A percentile compares a stretch with the other conserved stretches of the same genome.
These are phyloP conservation scores for Lyophyllum atratum DNA, from an alignment of 768 basidiomycete genomes.

Conservation along the genomic window DNA sequence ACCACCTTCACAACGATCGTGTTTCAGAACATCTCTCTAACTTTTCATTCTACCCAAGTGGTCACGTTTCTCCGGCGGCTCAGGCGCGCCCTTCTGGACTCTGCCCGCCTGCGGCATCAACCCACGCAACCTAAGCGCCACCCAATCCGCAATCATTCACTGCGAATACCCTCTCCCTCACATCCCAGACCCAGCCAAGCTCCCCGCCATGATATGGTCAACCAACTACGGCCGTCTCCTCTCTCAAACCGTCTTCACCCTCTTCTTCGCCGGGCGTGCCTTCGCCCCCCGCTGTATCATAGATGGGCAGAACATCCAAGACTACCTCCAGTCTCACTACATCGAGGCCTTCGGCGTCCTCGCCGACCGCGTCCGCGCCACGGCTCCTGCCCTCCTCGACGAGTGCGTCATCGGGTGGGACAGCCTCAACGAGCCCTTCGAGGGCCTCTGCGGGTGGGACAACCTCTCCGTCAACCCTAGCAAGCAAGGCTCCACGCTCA, in stretches of 20 bases:
- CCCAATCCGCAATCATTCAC: conserved; percentile 85
- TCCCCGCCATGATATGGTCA: conserved; percentile 96
- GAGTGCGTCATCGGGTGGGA: conserved; percentile 97
- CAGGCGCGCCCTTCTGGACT: conserved; percentile 95
- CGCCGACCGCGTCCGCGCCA: conserved; percentile 73
- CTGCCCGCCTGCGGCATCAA: conserved; percentile 88
- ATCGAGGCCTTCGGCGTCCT: conserved; percentile 75
- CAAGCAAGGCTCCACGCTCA: conserved; percentile 70
- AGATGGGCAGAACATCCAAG: conserved; percentile 90
- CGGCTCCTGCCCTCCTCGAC: conserved; percentile 77
- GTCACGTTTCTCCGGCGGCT: conserved; percentile 94
- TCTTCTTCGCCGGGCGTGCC: conserved; percentile 89
- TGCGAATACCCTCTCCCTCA: conserved; percentile 78
- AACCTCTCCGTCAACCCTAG: conserved; percentile 68
- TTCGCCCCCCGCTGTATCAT: conserved; percentile 92
- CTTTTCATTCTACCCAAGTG: conserved; percentile 51
- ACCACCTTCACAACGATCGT: too few species aligned
- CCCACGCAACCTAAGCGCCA: conserved; percentile 81
- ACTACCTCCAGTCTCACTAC: conserved; percentile 79
- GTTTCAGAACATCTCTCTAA: neutral
- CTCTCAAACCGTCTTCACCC: conserved; percentile 87
- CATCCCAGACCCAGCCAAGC: conserved; percentile 63
- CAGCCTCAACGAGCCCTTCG: conserved; percentile 91
- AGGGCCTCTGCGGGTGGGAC: conserved; percentile 71
- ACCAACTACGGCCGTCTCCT: conserved; percentile 93